These are phyloP conservation scores for Magnaporthiopsis incrustans DNA, from an alignment of 2,329 filamentous ascomycete genomes.

Conservation along the genomic window DNA sequence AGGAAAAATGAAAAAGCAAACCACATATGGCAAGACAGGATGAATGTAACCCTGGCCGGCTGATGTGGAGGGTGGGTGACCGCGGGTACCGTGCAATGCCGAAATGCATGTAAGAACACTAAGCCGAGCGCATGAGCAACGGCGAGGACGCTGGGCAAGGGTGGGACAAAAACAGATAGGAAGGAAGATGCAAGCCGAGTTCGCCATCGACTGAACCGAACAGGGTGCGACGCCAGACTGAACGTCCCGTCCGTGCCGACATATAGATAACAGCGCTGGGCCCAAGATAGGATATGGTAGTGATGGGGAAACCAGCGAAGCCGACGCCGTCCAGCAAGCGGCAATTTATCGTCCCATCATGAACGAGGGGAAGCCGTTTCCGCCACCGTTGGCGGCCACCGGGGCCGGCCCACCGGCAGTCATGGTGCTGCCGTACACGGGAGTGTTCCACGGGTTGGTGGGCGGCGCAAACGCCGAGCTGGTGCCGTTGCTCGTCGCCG, in stretches of 20 bases:
- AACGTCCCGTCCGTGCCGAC: not conserved
- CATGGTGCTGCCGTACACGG: constrained; percentile 12
- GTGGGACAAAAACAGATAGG: not conserved
- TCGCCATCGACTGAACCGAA: not conserved
- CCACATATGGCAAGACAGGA: not conserved
- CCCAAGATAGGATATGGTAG: not conserved
- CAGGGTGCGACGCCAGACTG: not conserved
- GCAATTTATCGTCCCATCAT: constrained; percentile 19
- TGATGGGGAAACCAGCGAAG: not conserved
- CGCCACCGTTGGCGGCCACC: constrained; percentile 13
- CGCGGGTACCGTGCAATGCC: not conserved
- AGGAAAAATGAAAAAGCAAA: not conserved
- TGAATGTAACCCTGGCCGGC: not conserved
- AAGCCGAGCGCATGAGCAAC: no score
- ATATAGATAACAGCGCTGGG: not conserved
- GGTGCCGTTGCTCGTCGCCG: constrained; percentile 11
- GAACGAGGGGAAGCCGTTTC: constrained; percentile 15
- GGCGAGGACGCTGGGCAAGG: no score
- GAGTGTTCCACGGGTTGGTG: constrained; percentile 14
- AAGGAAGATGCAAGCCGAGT: not conserved
- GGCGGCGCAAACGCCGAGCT: constrained; percentile 10
- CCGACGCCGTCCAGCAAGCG: not conserved
- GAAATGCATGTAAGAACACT: constrained; percentile 3
- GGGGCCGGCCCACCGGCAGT: constrained; percentile 10
- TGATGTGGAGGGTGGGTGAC: no score